A percentile compares a stretch with the other conserved stretches of the same genome.
Conservation (phyloP, 2,329 filamentous ascomycete species). For the Shiraia sp. region DNA sequence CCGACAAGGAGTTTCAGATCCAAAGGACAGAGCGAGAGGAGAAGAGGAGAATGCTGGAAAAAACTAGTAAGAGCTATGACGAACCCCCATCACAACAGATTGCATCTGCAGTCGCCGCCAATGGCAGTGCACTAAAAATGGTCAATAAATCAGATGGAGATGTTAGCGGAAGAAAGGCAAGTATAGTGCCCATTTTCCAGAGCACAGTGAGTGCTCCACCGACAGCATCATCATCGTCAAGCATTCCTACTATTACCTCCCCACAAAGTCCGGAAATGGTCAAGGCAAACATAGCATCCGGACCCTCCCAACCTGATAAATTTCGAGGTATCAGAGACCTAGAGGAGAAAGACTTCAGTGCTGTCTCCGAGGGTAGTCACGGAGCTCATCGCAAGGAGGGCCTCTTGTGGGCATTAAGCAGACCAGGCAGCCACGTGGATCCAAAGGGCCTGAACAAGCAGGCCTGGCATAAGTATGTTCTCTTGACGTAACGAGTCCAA, state of each 20-base stretch:
- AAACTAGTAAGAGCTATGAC: conserved; percentile 65
- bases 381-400: conserved; percentile 86
- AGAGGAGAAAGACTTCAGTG: conserved; percentile 70
- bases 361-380: conserved; percentile 54
- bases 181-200: conserved; percentile 39
- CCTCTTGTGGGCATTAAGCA: conserved; percentile 89
- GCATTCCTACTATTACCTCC: conserved; percentile 26
- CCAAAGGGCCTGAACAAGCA: conserved; percentile 95
- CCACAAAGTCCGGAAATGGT: conserved; percentile 36
- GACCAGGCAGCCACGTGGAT: conserved; percentile 91
- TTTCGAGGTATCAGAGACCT: conserved; percentile 94
- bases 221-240: conserved; percentile 25
- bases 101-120: conserved; percentile 26
- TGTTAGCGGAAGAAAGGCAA: conserved; percentile 35
- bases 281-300: conserved; percentile 26
- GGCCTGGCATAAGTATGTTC: conserved; percentile 93
- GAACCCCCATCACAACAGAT: conserved; percentile 32
- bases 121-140: conserved; percentile 27
- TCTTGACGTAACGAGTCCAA: neutral
- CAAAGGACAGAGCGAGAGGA: conserved; percentile 94
- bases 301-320: conserved; percentile 53
- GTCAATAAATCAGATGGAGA: conserved; percentile 28
- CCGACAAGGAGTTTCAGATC: conserved; percentile 96
- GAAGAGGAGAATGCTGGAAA: conserved; percentile 86
- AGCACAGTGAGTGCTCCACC: conserved; percentile 37